phyloP scores from a whole-genome alignment of 2,329 filamentous ascomycete genomes.

The Colletotrichum magnum region DNA sequence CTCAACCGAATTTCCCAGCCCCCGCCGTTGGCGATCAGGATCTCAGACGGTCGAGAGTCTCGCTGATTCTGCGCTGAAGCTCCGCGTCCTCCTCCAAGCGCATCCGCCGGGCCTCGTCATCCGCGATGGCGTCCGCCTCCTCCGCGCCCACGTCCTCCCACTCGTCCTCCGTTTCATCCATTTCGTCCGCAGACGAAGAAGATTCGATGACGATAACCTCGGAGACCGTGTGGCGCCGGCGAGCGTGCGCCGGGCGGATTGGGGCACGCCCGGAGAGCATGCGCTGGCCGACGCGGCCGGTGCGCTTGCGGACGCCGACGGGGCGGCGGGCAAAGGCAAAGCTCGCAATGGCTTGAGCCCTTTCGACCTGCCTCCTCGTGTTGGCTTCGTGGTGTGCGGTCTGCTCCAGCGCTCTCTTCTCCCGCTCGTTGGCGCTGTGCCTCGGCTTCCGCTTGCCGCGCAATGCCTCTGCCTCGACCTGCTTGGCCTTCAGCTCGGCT shows the following conservation, averaged over 20 bases:
- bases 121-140: background rate
- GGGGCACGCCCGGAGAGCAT: background rate
- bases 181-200: background rate
- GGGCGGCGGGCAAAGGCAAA: background rate
- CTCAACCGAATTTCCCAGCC: background rate
- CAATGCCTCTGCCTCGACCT: background rate
- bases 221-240: background rate
- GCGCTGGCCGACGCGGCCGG: conserved; percentile 4
- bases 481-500: background rate
- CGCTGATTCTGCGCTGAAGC: conserved; percentile 7
- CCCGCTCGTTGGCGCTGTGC: background rate
- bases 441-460: background rate
- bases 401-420: background rate
- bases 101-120: background rate
- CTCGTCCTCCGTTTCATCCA: background rate
- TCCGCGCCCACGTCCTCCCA: background rate
- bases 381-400: background rate
- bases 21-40: background rate
- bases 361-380: background rate
- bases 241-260: background rate
- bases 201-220: background rate
- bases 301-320: conserved; percentile 14
- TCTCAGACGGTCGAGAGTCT: background rate
- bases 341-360: background rate
- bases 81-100: background rate